These are phyloP conservation scores for Leccinum ochraceum DNA, from an alignment of 768 basidiomycete genomes.

Conservation along the genomic window DNA sequence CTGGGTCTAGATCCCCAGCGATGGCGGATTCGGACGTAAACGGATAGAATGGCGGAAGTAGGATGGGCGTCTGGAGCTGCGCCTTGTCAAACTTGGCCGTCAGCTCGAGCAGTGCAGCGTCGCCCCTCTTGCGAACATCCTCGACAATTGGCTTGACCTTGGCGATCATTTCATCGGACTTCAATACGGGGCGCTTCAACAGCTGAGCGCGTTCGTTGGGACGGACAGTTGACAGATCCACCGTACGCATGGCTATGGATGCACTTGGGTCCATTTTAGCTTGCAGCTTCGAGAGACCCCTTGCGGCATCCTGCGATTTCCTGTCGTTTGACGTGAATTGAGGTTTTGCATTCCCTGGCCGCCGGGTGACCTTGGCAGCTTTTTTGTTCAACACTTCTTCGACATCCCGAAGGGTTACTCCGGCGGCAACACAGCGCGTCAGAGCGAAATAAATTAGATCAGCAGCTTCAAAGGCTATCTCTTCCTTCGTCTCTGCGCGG, in stretches of 20 bases:
- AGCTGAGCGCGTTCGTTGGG: slow-evolving; percentile 61
- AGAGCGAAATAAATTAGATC: slow-evolving; percentile 93
- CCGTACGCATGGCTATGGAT: slow-evolving; percentile 78
- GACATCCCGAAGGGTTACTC: slow-evolving; percentile 81
- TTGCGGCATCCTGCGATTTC: slow-evolving; percentile 27
- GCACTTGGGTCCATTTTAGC: slow-evolving; percentile 33
- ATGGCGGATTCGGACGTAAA: slow-evolving; percentile 39
- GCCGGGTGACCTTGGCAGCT: slow-evolving; percentile 81
- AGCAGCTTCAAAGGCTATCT: slow-evolving; percentile 93
- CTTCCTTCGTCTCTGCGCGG: slow-evolving; percentile 70
- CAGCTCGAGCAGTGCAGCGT: slow-evolving; percentile 81
- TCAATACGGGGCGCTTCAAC: slow-evolving; percentile 87
- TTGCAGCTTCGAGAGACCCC: slow-evolving; percentile 29
- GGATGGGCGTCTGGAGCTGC: slow-evolving; percentile 62
- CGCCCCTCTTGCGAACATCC: slow-evolving; percentile 80
- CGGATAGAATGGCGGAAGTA: slow-evolving; percentile 73
- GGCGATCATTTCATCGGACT: slow-evolving; percentile 58
- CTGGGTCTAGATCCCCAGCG: slow-evolving; percentile 57
- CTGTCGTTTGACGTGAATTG: slow-evolving; percentile 51
- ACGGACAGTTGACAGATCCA: slow-evolving; percentile 52
- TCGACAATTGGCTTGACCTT: slow-evolving; percentile 96
- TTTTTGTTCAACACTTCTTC: slow-evolving; percentile 83
- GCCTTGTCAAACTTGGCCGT: slow-evolving; percentile 94
- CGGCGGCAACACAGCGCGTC: slow-evolving; percentile 78
- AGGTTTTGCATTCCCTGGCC: slow-evolving; percentile 91